A percentile compares a stretch with the other conserved stretches of the same genome.
phyloP scores from a whole-genome alignment of 345 rosid genomes.

The Brassica napus region Da-Ae NC_063448.1:12164501-12165000 shows the following conservation, averaged over 20 bases:
- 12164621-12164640: too few species aligned
- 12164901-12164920: constrained; percentile 31
- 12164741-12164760: not conserved
- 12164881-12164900: constrained; percentile 24
- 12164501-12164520: too few species aligned
- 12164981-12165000: constrained; percentile 23
- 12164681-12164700: not conserved
- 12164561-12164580: too few species aligned
- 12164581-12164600: too few species aligned
- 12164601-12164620: too few species aligned
- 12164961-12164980: not conserved
- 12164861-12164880: constrained; percentile 21
- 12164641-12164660: too few species aligned
- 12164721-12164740: not conserved
- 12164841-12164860: not conserved
- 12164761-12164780: not conserved
- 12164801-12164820: not conserved
- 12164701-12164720: not conserved
- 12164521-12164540: too few species aligned
- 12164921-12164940: constrained; percentile 21
- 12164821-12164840: not conserved
- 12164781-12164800: not conserved
- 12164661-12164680: not conserved
- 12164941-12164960: constrained; percentile 33
- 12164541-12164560: too few species aligned